Evolutionary conservation across 805 yeast species (phyloP), one percentile per base, ranked within the genome.

Genomic region (Metschnikowia hibisci): DNA sequence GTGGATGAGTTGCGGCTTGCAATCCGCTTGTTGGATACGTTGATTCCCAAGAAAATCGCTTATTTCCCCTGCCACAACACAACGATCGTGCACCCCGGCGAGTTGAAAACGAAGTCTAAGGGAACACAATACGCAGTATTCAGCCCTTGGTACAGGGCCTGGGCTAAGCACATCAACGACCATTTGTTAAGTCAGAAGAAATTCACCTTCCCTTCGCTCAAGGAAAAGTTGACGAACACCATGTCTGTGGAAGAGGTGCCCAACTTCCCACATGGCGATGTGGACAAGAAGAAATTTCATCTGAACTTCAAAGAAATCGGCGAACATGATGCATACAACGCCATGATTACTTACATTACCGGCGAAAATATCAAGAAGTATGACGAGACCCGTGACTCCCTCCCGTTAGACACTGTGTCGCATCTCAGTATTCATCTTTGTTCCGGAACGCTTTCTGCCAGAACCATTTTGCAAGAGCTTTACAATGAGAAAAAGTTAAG

Each of bases 371-470:
- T 66, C 37, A 42, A 50, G 13, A 44, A 51, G n/a, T 73, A 72
- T 49, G 64, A 58, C 26, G 55, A 60, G 4, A 45, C 54, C 6
- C 57, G 75, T 33, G 61, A 67, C 43, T 43, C 51, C 11, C 61
- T 70, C 1, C 59, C 53, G 6, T 44, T 43, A 7, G 63, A 64
- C 35, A 57, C 58, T 20, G 57, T 63, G 0, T 74, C 82, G 1
- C 63, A 67, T 16, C 54, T 78, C 47, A 73, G 80, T 42, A 64
- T 65, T 4, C 73, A 74, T 48, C 55, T 78, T 14, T 61, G 80
- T 1, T 51, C 65, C 12, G 83, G 83, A 0, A 57, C 70, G 4
- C 55, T 78, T 2, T 69, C 79, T 5, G 57, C 77, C 1, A 54
- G 78, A 26, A 53, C 64, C 3, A 59, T 75, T 3, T 57, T 71